Evolutionary conservation across 257 asterid genomes (phyloP).

Genomic region (Nicotiana noctiflora): DNA sequence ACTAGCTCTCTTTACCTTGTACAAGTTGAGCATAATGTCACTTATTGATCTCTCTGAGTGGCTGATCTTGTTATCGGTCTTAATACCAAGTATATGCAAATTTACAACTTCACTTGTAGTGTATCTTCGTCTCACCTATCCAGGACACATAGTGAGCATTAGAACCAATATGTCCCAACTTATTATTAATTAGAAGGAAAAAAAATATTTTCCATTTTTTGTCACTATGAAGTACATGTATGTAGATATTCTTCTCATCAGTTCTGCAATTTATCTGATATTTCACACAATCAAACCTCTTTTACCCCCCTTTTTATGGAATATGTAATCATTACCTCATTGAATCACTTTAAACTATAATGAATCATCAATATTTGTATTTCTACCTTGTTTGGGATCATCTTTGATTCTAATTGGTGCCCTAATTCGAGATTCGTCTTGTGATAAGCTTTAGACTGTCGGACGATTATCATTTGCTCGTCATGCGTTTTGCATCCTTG

Average conservation of each 20-base stretch:
- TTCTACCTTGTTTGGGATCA: background rate
- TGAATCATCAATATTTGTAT: background rate
- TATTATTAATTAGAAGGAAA: background rate
- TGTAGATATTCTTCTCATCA: background rate
- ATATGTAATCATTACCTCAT: background rate
- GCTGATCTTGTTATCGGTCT: background rate
- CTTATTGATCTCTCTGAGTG: background rate
- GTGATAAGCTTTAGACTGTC: background rate
- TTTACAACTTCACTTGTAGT: background rate
- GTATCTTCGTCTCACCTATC: background rate
- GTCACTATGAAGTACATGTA: background rate
- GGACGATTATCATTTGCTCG: background rate
- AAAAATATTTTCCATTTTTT: background rate
- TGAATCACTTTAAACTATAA: background rate
- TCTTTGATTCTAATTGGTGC: background rate
- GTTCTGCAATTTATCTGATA: background rate
- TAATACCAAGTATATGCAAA: background rate
- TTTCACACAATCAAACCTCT: background rate
- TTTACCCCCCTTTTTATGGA: background rate
- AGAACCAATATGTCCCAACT: background rate
- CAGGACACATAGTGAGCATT: background rate
- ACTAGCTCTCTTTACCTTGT: background rate
- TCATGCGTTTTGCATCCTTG: background rate
- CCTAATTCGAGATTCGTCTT: background rate
- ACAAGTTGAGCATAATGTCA: background rate